These are phyloP conservation scores for Boletus sp. DNA, from an alignment of 1,284 basidiomycete species.

Conservation along the genomic window DNA sequence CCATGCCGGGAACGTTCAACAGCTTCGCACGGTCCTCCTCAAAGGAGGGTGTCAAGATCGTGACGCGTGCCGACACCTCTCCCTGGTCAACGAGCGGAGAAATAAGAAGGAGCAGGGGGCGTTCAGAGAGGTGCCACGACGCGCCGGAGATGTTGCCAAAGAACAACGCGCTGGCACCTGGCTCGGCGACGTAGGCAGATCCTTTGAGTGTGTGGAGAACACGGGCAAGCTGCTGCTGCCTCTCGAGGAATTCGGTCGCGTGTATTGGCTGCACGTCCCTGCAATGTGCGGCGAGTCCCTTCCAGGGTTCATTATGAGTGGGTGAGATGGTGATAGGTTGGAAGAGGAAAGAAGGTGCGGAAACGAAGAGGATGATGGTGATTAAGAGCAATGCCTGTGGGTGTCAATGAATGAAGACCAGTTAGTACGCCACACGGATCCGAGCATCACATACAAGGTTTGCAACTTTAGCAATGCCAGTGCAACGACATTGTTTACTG, in stretches of 20 bases:
- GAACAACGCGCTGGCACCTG: constrained; percentile 71
- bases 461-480: neutral
- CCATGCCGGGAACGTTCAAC: constrained; percentile 53
- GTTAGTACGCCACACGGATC: constrained; percentile 7
- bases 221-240: constrained; percentile 58
- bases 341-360: constrained; percentile 5
- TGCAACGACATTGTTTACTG: neutral
- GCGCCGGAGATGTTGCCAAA: constrained; percentile 69
- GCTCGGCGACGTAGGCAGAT: constrained; percentile 74
- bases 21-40: constrained; percentile 72
- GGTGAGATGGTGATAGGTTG: neutral
- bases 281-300: constrained; percentile 54
- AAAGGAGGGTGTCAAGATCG: constrained; percentile 76
- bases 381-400: constrained; percentile 21
- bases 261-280: constrained; percentile 53
- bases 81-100: constrained; percentile 44
- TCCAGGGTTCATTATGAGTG: constrained; percentile 33
- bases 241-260: constrained; percentile 49
- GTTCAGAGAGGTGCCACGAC: constrained; percentile 75
- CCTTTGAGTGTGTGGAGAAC: constrained; percentile 54
- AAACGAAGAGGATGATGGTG: constrained; percentile 10
- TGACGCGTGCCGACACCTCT: constrained; percentile 48
- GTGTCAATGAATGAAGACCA: neutral
- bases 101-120: constrained; percentile 75
- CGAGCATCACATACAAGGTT: constrained; percentile 23